Evolutionary conservation across 768 basidiomycete genomes (phyloP).

Genomic region (Pilatotrama ljubarskyi): DNA sequence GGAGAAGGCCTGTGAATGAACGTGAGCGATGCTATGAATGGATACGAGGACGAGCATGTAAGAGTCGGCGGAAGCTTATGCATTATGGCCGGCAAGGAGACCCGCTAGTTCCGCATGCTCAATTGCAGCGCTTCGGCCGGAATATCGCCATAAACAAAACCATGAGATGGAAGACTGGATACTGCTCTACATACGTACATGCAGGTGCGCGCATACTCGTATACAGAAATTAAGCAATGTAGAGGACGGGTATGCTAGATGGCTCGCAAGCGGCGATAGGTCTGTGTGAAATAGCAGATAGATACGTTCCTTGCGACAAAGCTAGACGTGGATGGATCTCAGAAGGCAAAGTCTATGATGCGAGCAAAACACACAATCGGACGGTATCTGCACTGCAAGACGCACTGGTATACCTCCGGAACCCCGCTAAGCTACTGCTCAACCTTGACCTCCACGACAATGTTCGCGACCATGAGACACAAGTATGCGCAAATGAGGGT

Average conservation of each 20-base stretch:
- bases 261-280: background rate
- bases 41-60: too few species aligned
- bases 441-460: slow-evolving; percentile 70
- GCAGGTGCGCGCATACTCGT: background rate
- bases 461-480: slow-evolving; percentile 73
- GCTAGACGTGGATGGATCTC: background rate
- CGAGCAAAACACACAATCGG: background rate
- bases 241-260: background rate
- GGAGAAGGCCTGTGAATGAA: background rate
- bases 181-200: background rate
- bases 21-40: background rate
- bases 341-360: slow-evolving; percentile 1
- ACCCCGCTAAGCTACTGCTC: background rate
- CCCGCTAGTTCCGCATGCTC: background rate
- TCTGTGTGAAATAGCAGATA: background rate
- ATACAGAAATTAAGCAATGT: slow-evolving; percentile 6
- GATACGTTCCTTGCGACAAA: background rate
- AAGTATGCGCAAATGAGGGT: slow-evolving; percentile 75
- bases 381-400: background rate
- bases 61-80: background rate
- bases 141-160: too few species aligned
- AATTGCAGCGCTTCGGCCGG: background rate
- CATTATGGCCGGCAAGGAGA: slow-evolving; percentile 1
- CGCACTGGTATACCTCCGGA: background rate
- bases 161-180: too few species aligned